Base-by-base conservation (phyloP, 208 protist genomes). In the Wallacemonas sp. region DNA sequence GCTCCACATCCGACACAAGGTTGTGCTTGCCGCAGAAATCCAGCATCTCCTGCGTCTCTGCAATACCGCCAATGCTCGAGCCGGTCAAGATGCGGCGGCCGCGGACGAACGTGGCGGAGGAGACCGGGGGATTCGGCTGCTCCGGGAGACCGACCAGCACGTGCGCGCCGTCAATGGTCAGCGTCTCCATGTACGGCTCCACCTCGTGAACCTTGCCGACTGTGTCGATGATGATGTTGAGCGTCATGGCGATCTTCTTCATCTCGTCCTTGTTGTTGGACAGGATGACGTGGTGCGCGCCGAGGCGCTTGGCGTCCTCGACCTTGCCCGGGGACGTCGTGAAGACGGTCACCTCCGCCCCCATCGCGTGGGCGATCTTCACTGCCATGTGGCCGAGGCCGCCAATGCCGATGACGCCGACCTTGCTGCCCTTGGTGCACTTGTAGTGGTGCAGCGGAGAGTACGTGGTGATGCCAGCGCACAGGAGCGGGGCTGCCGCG, bases 371-470 rank as follows among this genome's bases (percentile, higher is more conserved):
- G 46, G 76, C 84, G 41, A 94, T 77, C 78, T 97, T 91, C 64
- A 97, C 79, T 4, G 84, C 92, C 73, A 97, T 86, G 82, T 93
- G 87, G n/a, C 88, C 88, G 10, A 94, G 75, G 10, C 88, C 88
- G 52, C 88, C 88, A 42, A 94, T 44, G 45, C 88, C 88, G 7
- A 83, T 64, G 31, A 93, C 72, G 23, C 75, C 80, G 5, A 93
- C 75, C 31, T 76, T 67, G 31, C 23, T 54, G 29, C 84, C 87
- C 29, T 50, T 31, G 16, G 49, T 70, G 45, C 72, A 55, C 41
- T 73, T 57, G 36, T 57, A 80, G 55, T 84, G 62, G 31, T 49
- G 61, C 20, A 93, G 59, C 28, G 80, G 77, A 14, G 76, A 82
- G 62, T 77, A 94, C 16, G 76, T 78, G 8, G 93, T 97, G 67